Evolutionary conservation across 176 grass and related monocot species (phyloP), one percentile per base, ranked within the genome.

Genomic region (Oryza australiensis): DNA sequence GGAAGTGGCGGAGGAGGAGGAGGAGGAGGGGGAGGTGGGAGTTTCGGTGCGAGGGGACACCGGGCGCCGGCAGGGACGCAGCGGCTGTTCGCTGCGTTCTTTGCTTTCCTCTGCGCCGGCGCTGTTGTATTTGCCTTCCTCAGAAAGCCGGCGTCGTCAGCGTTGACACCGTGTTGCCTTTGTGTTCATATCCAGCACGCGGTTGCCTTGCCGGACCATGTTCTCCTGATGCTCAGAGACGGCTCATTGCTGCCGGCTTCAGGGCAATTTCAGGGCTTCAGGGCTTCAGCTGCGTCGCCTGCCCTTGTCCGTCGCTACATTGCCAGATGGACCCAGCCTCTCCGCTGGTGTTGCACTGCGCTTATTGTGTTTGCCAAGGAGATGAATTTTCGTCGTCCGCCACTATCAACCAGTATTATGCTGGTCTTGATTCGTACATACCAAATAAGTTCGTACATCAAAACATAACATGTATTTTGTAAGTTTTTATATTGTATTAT

Each of bases 311-410:
- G 86, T 79, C 0, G 73, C 76, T 24, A 48, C 85, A 43, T 85
- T 88, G 66, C 62, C 76, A 0, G 29, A 86, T 48, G 79, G 64
- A 40, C 72, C 51, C n/a, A 76, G 71, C 72, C 27, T 90, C 9
- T 64, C 87, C 68, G 72, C 92, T 99, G 0, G 90, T 90, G 71
- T 99, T n/a, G 95, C 37, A 82, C 96, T 0, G 87, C 96, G 0
- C 41, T 93, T 51, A 38, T 95, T 46, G 80, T 95, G 84, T 99
- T 99, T 7, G 93, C 91, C 59, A 99, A 99, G 77, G 96, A 93
- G 81, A 86, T 99, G 88, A 95, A 95, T 74, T 91, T 99, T 68
- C 92, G 91, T 0, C 83, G n/a, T n/a, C n/a, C n/a, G n/a, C n/a
- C n/a, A n/a, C n/a, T n/a, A n/a, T n/a, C n/a, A n/a, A n/a, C n/a